Conservation (phyloP, 768 basidiomycete genomes). For the Serpula lacrymans region DNA sequence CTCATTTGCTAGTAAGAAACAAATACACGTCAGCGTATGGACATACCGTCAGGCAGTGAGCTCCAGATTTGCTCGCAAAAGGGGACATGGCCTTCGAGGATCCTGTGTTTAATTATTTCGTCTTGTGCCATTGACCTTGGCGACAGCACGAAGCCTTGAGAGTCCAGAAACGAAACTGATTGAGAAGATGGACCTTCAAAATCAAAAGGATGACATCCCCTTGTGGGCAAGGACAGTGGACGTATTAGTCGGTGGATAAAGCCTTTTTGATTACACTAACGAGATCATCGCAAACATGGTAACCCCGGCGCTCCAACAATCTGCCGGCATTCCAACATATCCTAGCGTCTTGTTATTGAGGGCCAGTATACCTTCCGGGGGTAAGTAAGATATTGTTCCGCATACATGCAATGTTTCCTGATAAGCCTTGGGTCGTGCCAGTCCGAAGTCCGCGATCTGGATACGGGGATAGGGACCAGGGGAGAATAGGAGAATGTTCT, state of each 20-base stretch:
- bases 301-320: conserved; percentile 87
- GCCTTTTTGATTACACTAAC: conserved; percentile 41
- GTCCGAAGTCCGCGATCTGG: conserved; percentile 83
- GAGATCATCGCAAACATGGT: conserved; percentile 80
- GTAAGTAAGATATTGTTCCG: conserved; percentile 84
- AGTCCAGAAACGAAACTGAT: conserved; percentile 23
- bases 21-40: not conserved
- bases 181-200: conserved; percentile 34
- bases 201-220: conserved; percentile 79
- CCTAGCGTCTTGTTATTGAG: conserved; percentile 71
- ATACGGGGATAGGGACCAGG: conserved; percentile 87
- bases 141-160: conserved; percentile 21
- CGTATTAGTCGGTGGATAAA: conserved; percentile 1
- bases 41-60: conserved; percentile 54
- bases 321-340: conserved; percentile 80
- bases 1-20: not conserved
- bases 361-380: conserved; percentile 81
- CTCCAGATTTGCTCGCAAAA: conserved; percentile 58
- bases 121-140: conserved; percentile 45
- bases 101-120: conserved; percentile 62
- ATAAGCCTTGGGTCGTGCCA: conserved; percentile 73
- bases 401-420: conserved; percentile 85
- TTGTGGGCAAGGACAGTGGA: conserved; percentile 22
- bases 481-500: conserved; percentile 74
- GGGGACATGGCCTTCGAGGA: conserved; percentile 57